phyloP scores from a whole-genome alignment of 106 monocot species.

The Xerophyta viscosa region DNA sequence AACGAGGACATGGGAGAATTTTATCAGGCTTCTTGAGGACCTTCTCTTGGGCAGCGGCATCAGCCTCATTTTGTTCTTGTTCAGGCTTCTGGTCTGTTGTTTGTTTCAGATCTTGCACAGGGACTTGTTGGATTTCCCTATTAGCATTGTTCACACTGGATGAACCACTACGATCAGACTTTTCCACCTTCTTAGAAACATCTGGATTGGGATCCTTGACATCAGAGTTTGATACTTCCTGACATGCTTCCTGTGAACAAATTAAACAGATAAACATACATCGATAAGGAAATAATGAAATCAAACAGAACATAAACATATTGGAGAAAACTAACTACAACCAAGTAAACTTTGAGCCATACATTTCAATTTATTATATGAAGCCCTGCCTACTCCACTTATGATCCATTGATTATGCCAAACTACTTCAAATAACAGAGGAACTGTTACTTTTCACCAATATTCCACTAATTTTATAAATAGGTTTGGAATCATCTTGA shows the following conservation, averaged over 20 bases:
- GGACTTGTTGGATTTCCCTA: constrained; percentile 15
- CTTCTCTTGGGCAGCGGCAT: constrained; percentile 45
- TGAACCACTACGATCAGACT: constrained; percentile 5
- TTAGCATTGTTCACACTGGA: constrained; percentile 15
- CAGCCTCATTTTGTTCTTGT: constrained; percentile 29
- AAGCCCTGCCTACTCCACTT: too few relatives aligned
- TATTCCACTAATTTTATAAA: too few relatives aligned
- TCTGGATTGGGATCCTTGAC: constrained; percentile 3
- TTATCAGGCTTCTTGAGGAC: constrained; percentile 92
- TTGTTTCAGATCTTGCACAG: constrained; percentile 17
- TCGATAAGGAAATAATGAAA: too few relatives aligned
- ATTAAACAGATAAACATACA: not conserved
- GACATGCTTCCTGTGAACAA: constrained; percentile 31
- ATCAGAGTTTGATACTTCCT: constrained; percentile 21
- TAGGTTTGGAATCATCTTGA: too few relatives aligned
- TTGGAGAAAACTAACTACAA: too few relatives aligned
- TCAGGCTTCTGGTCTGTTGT: constrained; percentile 21
- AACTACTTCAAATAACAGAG: too few relatives aligned
- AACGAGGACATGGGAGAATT: constrained; percentile 87
- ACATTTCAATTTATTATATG: too few relatives aligned
- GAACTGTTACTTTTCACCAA: too few relatives aligned
- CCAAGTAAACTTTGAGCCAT: too few relatives aligned
- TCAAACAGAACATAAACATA: not conserved
- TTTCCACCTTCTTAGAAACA: constrained; percentile 13
- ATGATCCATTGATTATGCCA: too few relatives aligned